Evolutionary conservation across 1,139 yeast genomes (phyloP).

Genomic region (Geotrichum cucujoidarum): DNA sequence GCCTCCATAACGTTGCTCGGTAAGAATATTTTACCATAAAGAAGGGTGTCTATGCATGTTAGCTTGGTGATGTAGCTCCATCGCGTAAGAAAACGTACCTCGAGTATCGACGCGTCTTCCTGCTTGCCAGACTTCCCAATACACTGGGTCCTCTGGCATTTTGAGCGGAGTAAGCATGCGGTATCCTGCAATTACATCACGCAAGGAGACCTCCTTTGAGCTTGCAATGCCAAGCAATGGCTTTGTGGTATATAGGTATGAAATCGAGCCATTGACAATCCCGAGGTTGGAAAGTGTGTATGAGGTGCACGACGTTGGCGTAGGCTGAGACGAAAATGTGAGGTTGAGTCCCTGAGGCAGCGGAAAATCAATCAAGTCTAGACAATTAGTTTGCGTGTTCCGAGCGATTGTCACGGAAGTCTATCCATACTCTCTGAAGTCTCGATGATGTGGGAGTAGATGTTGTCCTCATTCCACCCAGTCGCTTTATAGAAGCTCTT

Average conservation of each 20-base stretch:
- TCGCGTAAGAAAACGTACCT: conserved; percentile 13
- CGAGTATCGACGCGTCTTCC: conserved; percentile 35
- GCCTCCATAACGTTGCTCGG: conserved; percentile 90
- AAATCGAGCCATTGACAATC: conserved; percentile 71
- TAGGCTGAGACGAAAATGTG: conserved; percentile 66
- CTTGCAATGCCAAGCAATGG: conserved; percentile 51
- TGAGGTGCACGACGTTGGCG: conserved; percentile 69
- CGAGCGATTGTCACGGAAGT: too few relatives aligned
- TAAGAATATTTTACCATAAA: conserved; percentile 82
- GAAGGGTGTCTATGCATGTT: conserved; percentile 35
- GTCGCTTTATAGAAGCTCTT: conserved; percentile 64
- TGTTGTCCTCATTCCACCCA: conserved; percentile 72
- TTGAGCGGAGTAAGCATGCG: conserved; percentile 50
- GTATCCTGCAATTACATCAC: conserved; percentile 77
- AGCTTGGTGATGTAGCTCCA: background rate
- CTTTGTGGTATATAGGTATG: conserved; percentile 70
- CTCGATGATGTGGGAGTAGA: conserved; percentile 66
- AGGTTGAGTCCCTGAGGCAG: conserved; percentile 67
- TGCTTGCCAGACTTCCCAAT: conserved; percentile 33
- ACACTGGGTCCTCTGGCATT: conserved; percentile 24
- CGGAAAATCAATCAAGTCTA: conserved; percentile 59
- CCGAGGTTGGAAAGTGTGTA: conserved; percentile 66
- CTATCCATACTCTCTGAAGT: conserved; percentile 55
- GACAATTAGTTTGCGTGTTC: conserved; percentile 1
- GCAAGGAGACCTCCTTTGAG: conserved; percentile 55